Base-by-base conservation (phyloP, 2,329 filamentous ascomycete genomes). In the Cladorrhinum sp. region DNA sequence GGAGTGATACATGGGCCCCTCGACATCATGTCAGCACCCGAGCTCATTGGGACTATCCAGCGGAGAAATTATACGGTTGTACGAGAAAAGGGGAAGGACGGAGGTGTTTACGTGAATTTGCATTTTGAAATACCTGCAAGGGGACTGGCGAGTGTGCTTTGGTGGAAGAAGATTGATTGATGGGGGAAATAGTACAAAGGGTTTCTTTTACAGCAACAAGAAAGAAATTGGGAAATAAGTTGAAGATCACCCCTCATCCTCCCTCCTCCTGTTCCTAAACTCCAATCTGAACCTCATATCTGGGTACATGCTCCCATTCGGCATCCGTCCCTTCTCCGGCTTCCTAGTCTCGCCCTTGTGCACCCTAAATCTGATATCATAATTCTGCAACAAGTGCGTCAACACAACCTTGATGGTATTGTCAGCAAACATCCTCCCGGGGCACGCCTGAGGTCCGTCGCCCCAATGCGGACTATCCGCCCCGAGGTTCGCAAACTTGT, bases 381-480 rank as follows among this genome's bases (percentile, higher is more conserved):
- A 71, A n/a, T 69, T 66, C 38, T 63, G 36, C 16, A 70, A 22
- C 12, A 69, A 23, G 22, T 70, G 59, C 10, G 64, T 55, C 13
- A 71, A 45, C 12, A 65, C 20, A 10, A 70, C 61, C 58, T 71
- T 71, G 38, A 70, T 56, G 0, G 67, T 66, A 29, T 65, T 70
- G 1, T 24, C 54, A 4, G 69, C 69, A 58, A 69, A 70, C 6
- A 64, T 36, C 2, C 69, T 51, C 1, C 66, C 66, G 0, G 66
- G 67, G 51, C 69, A 71, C 2, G 65, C 69, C 50, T 71, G 69
- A 2, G 63, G 48, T 9, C 68, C 69, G 36, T 66, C 67, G 1
- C 69, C 69, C 67, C 67, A 71, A 16, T 56, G 58, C 0, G 66
- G 65, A 8, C 38, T 49, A 10, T 69, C 66, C 1, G 64, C 45